Evolutionary conservation across 2,329 filamentous ascomycete genomes (phyloP).

Genomic region (Trichoderma arundinaceum): DNA sequence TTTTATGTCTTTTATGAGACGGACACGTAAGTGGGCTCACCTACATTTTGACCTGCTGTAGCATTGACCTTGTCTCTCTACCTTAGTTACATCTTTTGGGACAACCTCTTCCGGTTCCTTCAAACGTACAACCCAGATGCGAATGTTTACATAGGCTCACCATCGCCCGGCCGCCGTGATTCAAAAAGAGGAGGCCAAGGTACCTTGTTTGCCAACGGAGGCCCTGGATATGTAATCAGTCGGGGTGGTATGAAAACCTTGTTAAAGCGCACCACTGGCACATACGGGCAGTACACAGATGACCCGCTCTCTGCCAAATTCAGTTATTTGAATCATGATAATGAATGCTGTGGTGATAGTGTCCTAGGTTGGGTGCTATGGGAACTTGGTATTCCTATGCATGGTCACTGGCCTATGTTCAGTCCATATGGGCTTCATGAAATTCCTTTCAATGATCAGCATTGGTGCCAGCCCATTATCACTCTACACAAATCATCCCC

Average conservation of each 20-base stretch:
- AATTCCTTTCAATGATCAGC: slow-evolving; percentile 51
- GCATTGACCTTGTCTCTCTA: slow-evolving; percentile 8
- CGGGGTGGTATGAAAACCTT: slow-evolving; percentile 52
- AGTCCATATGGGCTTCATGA: slow-evolving; percentile 55
- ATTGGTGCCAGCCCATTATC: slow-evolving; percentile 58
- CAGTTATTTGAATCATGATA: slow-evolving; percentile 28
- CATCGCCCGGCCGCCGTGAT: slow-evolving; percentile 48
- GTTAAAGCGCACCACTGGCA: slow-evolving; percentile 39
- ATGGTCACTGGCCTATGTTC: slow-evolving; percentile 57
- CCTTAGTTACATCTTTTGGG: slow-evolving; percentile 36
- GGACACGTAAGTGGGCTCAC: slow-evolving; percentile 52
- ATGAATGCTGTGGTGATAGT: slow-evolving; percentile 60
- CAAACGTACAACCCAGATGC: slow-evolving; percentile 53
- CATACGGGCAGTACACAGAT: slow-evolving; percentile 15
- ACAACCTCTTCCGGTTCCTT: slow-evolving; percentile 57
- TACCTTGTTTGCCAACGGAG: slow-evolving; percentile 56
- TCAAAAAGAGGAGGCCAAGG: slow-evolving; percentile 39
- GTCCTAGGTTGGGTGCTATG: slow-evolving; percentile 55
- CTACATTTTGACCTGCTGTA: background rate
- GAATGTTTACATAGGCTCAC: slow-evolving; percentile 57
- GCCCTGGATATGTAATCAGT: slow-evolving; percentile 54
- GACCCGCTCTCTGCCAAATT: slow-evolving; percentile 19
- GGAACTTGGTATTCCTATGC: slow-evolving; percentile 51
- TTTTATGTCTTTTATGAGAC: slow-evolving; percentile 64
- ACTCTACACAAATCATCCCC: slow-evolving; percentile 55